These are phyloP conservation scores for Xerocomellus chrysenteron DNA, from an alignment of 768 basidiomycete genomes.

Conservation along the genomic window DNA sequence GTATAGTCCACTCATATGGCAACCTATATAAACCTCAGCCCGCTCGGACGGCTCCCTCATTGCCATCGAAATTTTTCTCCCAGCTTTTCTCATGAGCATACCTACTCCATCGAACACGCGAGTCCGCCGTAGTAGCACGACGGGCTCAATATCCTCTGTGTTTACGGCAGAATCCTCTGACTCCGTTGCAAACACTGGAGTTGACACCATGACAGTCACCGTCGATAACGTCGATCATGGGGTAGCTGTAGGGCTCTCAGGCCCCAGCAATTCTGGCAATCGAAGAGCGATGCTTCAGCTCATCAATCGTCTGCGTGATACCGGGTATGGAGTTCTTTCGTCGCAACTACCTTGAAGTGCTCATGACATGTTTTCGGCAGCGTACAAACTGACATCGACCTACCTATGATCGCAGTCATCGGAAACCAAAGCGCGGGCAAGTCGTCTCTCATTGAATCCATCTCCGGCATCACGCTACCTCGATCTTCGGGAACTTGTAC, in stretches of 20 bases:
- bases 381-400: constrained; percentile 66
- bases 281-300: constrained; percentile 57
- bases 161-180: not conserved
- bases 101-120: not conserved
- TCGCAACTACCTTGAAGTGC: not conserved
- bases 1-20: not conserved
- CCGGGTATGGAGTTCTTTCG: constrained; percentile 44
- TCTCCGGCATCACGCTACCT: constrained; percentile 70
- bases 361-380: constrained; percentile 32
- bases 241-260: constrained; percentile 51
- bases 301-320: constrained; percentile 57
- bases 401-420: constrained; percentile 72
- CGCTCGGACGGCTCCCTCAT: not conserved
- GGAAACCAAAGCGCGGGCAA: constrained; percentile 76
- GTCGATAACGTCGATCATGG: not conserved
- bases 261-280: constrained; percentile 39
- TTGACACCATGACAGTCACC: not conserved
- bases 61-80: not conserved
- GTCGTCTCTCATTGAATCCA: constrained; percentile 74
- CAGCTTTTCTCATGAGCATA: not conserved
- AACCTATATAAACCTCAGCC: constrained; percentile 15
- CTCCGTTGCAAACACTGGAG: not conserved
- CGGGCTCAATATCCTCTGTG: not conserved
- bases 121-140: not conserved
- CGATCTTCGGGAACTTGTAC: constrained; percentile 77